Evolutionary conservation across 257 asterid species (phyloP).

Genomic region (Schizonepeta tenuifolia): DNA sequence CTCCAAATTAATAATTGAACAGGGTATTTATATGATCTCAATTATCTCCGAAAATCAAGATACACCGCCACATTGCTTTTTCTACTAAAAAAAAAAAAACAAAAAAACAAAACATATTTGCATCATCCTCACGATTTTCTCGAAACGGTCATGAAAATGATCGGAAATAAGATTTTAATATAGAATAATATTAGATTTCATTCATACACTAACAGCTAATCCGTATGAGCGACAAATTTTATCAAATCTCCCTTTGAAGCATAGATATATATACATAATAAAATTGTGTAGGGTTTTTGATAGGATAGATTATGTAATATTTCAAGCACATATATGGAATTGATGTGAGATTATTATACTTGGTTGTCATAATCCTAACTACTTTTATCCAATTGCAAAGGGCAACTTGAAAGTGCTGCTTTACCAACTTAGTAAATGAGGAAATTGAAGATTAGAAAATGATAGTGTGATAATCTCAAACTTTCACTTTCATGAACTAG

Average conservation of each 20-base stretch:
- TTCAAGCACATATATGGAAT: neutral
- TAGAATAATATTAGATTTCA: neutral
- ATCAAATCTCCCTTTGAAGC: slow-evolving; percentile 17
- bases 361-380: slow-evolving; percentile 41
- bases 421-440: slow-evolving; percentile 37
- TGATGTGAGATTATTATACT: slow-evolving; percentile 12
- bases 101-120: neutral
- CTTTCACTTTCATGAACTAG: slow-evolving; percentile 14
- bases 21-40: neutral
- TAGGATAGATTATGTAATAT: neutral
- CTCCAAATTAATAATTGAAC: neutral
- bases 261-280: neutral
- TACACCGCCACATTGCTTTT: neutral
- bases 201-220: slow-evolving; percentile 4
- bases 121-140: slow-evolving; percentile 5
- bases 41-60: too few relatives aligned
- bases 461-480: slow-evolving; percentile 25
- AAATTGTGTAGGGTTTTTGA: neutral
- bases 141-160: neutral
- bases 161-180: neutral
- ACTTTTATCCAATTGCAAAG: slow-evolving; percentile 28
- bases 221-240: slow-evolving; percentile 14
- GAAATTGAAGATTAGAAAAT: slow-evolving; percentile 26
- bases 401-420: slow-evolving; percentile 19
- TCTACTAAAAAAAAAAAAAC: neutral